Percentiles rank a stretch among this genome's conserved stretches.
Conservation (phyloP, 148 eudicot genomes). For the Spergularia marina region DNA sequence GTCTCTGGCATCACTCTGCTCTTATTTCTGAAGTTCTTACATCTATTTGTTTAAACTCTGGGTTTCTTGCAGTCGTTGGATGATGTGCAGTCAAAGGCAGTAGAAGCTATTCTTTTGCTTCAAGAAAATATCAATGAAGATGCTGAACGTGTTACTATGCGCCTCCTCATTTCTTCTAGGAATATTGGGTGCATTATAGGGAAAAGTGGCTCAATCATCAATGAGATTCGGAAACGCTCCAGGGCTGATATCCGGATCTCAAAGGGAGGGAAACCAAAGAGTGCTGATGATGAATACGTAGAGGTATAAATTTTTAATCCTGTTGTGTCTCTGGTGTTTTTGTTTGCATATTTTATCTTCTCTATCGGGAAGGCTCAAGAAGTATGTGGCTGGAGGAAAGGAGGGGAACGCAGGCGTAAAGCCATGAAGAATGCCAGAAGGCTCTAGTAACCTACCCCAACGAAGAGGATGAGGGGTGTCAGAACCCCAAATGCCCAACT, state of each 20-base stretch:
- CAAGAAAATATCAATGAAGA: conserved; percentile 93
- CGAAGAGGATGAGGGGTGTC: not conserved
- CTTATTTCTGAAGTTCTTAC: not conserved
- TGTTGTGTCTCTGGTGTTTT: not conserved
- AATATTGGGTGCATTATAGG: conserved; percentile 92
- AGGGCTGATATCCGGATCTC: conserved; percentile 78
- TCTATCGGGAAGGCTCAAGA: not conserved
- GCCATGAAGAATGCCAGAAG: not conserved
- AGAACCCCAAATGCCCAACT: not conserved
- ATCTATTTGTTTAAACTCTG: not conserved
- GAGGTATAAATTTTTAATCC: conserved; percentile 44
- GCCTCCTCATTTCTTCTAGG: conserved; percentile 71
- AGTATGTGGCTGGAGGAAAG: not conserved
- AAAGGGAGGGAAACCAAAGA: conserved; percentile 64
- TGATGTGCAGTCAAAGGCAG: conserved; percentile 78
- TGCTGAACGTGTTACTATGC: conserved; percentile 54
- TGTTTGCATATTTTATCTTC: conserved; percentile 3
- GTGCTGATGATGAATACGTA: conserved; percentile 73
- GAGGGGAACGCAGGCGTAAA: not conserved
- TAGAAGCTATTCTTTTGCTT: conserved; percentile 88
- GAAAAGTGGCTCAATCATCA: conserved; percentile 81
- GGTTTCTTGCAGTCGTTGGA: conserved; percentile 56
- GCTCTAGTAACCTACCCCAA: not conserved
- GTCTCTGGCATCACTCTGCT: not conserved
- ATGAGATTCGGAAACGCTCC: conserved; percentile 79